phyloP scores from a whole-genome alignment of 768 basidiomycete genomes.

The Trametes punicea region DNA sequence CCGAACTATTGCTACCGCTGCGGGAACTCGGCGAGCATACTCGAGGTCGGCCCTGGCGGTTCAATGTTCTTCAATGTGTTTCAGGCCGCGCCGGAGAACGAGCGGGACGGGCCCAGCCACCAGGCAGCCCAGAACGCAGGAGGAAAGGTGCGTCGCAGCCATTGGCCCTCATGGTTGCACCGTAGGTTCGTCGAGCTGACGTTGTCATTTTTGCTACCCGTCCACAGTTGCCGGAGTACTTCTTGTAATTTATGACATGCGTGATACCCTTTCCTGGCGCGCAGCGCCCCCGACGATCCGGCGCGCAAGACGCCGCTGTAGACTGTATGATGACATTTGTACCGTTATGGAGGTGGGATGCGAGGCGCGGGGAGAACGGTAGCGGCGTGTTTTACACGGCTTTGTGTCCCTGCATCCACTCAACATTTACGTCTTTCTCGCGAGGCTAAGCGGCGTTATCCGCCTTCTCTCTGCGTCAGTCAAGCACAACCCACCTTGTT shows the following conservation, averaged over 20 bases:
- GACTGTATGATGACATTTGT: slow-evolving; percentile 8
- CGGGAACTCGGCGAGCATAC: slow-evolving; percentile 93
- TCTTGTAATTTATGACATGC: slow-evolving; percentile 40
- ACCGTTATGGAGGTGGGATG: neutral
- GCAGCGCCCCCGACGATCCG: slow-evolving; percentile 4
- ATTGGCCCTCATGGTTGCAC: neutral
- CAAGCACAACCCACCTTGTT: neutral
- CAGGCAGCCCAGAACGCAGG: slow-evolving; percentile 69
- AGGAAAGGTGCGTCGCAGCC: slow-evolving; percentile 54
- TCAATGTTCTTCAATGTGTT: slow-evolving; percentile 96
- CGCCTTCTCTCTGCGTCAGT: neutral
- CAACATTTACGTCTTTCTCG: neutral
- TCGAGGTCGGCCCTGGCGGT: slow-evolving; percentile 91
- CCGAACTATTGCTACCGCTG: slow-evolving; percentile 99
- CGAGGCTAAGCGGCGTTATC: neutral
- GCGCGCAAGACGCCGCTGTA: slow-evolving; percentile 7
- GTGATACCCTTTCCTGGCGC: slow-evolving; percentile 16
- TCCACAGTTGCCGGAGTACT: slow-evolving; percentile 75
- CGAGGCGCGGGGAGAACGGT: slow-evolving; percentile 7
- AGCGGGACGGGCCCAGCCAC: slow-evolving; percentile 82
- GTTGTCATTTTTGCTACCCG: neutral
- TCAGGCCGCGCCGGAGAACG: slow-evolving; percentile 98
- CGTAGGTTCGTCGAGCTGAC: slow-evolving; percentile 3
- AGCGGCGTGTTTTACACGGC: slow-evolving; percentile 11
- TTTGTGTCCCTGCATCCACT: neutral